phyloP scores from a whole-genome alignment of 108 stramenopile genomes.

The Nitzschia putrida region DNA sequence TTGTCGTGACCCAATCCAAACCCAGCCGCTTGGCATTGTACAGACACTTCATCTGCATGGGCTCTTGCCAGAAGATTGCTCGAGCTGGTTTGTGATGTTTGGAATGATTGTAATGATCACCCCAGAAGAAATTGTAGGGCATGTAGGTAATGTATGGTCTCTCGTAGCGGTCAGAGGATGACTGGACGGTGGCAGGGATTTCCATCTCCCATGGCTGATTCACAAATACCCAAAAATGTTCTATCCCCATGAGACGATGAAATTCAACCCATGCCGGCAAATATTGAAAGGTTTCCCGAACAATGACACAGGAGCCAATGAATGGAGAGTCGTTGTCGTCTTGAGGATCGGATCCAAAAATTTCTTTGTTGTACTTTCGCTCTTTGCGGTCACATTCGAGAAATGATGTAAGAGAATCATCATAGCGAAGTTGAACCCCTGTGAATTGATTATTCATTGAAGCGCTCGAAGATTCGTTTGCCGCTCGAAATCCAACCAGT shows the following conservation, averaged over 20 bases:
- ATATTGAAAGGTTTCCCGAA: neutral
- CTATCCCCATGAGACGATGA: conserved; percentile 36
- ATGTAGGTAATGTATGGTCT: conserved; percentile 22
- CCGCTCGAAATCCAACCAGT: too few species aligned
- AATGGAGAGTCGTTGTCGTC: too few species aligned
- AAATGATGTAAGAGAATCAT: too few species aligned
- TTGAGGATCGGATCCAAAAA: too few species aligned
- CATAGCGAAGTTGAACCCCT: too few species aligned
- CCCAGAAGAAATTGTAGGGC: conserved; percentile 23
- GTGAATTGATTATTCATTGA: too few species aligned
- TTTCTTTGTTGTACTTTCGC: too few species aligned
- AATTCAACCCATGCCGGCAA: conserved; percentile 39
- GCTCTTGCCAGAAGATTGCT: conserved; percentile 14
- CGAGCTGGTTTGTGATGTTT: neutral
- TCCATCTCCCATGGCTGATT: conserved; percentile 21
- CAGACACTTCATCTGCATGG: conserved; percentile 11
- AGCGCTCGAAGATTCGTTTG: too few species aligned
- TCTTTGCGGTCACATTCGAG: too few species aligned
- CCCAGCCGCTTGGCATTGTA: conserved; percentile 15
- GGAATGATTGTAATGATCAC: neutral
- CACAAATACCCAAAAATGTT: conserved; percentile 41
- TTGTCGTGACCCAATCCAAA: conserved; percentile 28
- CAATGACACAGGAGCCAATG: neutral
- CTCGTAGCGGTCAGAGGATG: conserved; percentile 11
- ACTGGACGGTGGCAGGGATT: neutral